A percentile compares a stretch with the other conserved stretches of the same genome.
Evolutionary conservation across 192 early-diverging fungal genomes (phyloP).

Genomic region (Backusella liffmaniae): DNA sequence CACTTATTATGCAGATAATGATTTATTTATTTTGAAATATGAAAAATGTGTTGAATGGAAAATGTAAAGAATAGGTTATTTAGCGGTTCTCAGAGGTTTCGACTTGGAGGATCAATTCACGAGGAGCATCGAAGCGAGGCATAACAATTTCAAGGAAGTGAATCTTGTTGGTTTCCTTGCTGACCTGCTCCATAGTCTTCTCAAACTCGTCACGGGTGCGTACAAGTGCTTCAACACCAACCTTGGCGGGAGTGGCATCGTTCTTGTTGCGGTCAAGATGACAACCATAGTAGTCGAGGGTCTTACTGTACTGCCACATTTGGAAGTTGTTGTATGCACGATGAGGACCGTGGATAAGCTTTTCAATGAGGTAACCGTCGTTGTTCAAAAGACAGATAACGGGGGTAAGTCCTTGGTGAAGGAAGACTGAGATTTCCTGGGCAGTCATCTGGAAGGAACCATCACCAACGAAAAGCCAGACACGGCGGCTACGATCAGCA

Average conservation of each 20-base stretch:
- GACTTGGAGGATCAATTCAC: slow-evolving; percentile 34
- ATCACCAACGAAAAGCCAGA: slow-evolving; percentile 49
- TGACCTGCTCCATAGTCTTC: slow-evolving; percentile 28
- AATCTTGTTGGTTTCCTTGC: slow-evolving; percentile 31
- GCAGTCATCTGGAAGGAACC: slow-evolving; percentile 53
- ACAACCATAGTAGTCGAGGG: slow-evolving; percentile 44
- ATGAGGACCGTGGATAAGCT: slow-evolving; percentile 42
- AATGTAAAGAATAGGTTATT: not conserved
- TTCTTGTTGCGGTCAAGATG: slow-evolving; percentile 26
- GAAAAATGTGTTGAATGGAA: not conserved
- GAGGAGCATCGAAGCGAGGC: slow-evolving; percentile 44
- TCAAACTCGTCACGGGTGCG: slow-evolving; percentile 40
- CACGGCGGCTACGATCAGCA: slow-evolving; percentile 40
- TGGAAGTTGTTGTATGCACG: slow-evolving; percentile 49
- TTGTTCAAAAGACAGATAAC: slow-evolving; percentile 53
- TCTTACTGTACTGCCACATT: slow-evolving; percentile 50
- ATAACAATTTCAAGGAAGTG: slow-evolving; percentile 52
- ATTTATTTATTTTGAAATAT: slow-evolving; percentile 4
- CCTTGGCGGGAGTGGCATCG: not conserved
- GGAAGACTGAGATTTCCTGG: slow-evolving; percentile 48
- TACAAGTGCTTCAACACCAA: slow-evolving; percentile 37
- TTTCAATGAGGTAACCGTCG: slow-evolving; percentile 54
- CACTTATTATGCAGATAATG: not conserved
- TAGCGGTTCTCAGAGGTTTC: slow-evolving; percentile 27
- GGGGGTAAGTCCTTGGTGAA: slow-evolving; percentile 45